Base-by-base conservation (phyloP, 495 filamentous ascomycete species). In the Oleoguttula mirabilis region DNA sequence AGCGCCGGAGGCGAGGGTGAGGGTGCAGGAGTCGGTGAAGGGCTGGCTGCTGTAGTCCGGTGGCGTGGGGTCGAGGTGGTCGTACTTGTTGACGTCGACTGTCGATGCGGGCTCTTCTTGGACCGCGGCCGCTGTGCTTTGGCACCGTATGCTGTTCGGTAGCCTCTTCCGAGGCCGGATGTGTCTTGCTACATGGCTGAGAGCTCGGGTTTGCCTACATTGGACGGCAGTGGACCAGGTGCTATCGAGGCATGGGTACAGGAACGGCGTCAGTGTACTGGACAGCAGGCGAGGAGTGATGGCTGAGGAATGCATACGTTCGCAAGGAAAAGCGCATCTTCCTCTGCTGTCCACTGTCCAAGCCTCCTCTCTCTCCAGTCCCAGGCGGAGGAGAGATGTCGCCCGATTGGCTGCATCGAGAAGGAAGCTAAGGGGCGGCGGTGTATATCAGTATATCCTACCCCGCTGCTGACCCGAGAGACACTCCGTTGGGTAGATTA, bases 21-120 rank as follows among this genome's bases (percentile, higher is more conserved):
- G 58, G 24, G 73, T 71, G 41, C 87, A 87, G 55, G 83, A 80
- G 60, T 98, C 90, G 48, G 82, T 75, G 54, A 98, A 98, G 22
- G 79, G 77, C 3, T 83, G 77, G 21, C 73, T 69, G 27, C 78
- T 73, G 62, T 90, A 96, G 55, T 92, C 82, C 50, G 80, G 80
- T 2, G 87, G 82, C 2, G 73, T 47, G 2, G 88, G 83, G 55
- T 90, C 80, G 25, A 93, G 70, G 48, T 80, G 77, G 8, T 77
- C 76, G 36, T 54, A 49, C 39, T 51, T 30, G 36, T 23, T 31
- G 17, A 46, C 45, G 36, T 56, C 41, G 12, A 53, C 42, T 7
- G 47, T 28, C 42, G 57, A 35, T 40, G 62, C 48, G 10, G 32
- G 59, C n/a, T 14, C 34, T 7, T 14, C 39, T 50, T 49, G 50